Evolutionary conservation across 1,139 yeast genomes (phyloP), one percentile per base, ranked within the genome.

Genomic region (Hansenula lynferdii): DNA sequence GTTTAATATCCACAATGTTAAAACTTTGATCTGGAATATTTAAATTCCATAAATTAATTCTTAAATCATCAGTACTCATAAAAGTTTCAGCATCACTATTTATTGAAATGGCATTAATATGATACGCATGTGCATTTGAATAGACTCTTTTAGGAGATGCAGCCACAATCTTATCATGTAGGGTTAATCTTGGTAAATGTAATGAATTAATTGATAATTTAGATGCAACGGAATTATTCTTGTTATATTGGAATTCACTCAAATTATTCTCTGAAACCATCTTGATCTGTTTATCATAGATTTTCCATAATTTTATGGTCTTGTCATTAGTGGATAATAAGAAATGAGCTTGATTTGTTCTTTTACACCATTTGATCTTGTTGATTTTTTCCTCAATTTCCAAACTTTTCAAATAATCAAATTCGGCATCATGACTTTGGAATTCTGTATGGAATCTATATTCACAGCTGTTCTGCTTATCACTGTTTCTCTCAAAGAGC

Each of bases 311-410:
- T 67, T 94, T 94, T 58, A 94, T 89, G 20, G 99, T 94, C 65
- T 94, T 94, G 66, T 94, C 98, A 58, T 94, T 94, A 29, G 99
- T 90, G 31, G 95, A 81, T 49, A 94, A 72, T 52, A 94, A 69
- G 58, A 85, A 87, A 56, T 90, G 92, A 12, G 97, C 85, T 60
- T 85, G 81, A 63, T 87, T 90, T 42, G 84, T 83, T 48, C 95
- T 80, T 55, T 77, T 80, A 58, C 95, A 77, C 99, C 99, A 94
- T 65, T 89, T 89, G 61, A 94, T 90, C 66, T 92, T 92, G 68
- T 94, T 94, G 62, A 94, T 94, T 63, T 92, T 92, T 65, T 94
- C 99, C 65, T 94, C 98, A 57, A 94, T 94, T 64, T 94, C 98
- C 51, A 94, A 72, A 26, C 96, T 85, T 65, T 94, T 94, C 52